These are phyloP conservation scores for Solanum medicagineum DNA, from an alignment of 257 asterid genomes.

Conservation along the genomic window DNA sequence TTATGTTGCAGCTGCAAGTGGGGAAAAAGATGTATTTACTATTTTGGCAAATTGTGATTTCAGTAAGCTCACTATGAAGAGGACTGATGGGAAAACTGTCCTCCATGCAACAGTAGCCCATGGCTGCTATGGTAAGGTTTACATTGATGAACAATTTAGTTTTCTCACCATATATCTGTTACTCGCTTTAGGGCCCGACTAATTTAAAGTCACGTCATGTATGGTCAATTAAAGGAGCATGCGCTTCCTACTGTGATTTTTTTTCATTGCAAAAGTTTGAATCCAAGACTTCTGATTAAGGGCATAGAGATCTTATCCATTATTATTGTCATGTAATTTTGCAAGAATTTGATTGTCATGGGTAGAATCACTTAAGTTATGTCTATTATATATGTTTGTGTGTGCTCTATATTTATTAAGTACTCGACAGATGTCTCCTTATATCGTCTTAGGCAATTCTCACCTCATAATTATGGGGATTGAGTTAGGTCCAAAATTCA, in stretches of 20 bases:
- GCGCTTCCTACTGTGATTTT: not conserved
- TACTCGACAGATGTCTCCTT: not conserved
- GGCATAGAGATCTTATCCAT: not conserved
- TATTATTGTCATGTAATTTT: too few relatives aligned
- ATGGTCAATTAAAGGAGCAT: not conserved
- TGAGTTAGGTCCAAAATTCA: not conserved
- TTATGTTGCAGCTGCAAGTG: constrained; percentile 5
- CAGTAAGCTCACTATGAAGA: not conserved
- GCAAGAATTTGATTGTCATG: too few relatives aligned
- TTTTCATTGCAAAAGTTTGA: not conserved
- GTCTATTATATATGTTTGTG: not conserved
- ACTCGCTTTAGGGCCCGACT: not conserved
- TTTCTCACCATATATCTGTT: not conserved
- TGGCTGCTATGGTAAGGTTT: not conserved
- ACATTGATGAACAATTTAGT: not conserved
- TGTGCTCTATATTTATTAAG: not conserved
- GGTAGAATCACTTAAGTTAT: not conserved
- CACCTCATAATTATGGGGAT: not conserved
- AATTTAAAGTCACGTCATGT: not conserved
- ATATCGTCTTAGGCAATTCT: not conserved
- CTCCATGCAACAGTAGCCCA: constrained; percentile 1
- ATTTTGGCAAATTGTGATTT: not conserved
- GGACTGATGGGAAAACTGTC: not conserved
- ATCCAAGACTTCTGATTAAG: not conserved
- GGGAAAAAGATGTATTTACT: not conserved